Evolutionary conservation across 345 rosid species (phyloP).

Genomic region (Syzygium aromaticum): DNA sequence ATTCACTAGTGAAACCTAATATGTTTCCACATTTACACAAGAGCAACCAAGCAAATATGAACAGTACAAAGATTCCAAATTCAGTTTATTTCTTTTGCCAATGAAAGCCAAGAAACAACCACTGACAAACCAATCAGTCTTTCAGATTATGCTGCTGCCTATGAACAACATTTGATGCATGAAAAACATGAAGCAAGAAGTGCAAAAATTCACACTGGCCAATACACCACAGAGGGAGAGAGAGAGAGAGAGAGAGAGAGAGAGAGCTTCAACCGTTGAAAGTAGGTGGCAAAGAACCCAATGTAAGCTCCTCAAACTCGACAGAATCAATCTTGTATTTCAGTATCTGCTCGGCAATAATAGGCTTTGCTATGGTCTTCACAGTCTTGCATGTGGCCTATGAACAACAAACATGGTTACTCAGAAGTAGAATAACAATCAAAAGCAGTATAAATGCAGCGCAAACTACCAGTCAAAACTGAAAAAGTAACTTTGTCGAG

Average conservation of each 20-base stretch:
- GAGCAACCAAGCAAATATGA: neutral
- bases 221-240: neutral
- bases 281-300: conserved; percentile 83
- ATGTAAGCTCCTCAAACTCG: conserved; percentile 76
- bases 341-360: conserved; percentile 88
- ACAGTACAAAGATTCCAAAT: neutral
- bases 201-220: neutral
- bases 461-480: conserved; percentile 2
- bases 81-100: neutral
- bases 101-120: neutral
- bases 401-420: conserved; percentile 7
- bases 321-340: conserved; percentile 82
- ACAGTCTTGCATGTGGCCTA: conserved; percentile 84
- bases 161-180: neutral
- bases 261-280: conserved; percentile 48
- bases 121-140: neutral
- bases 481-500: neutral
- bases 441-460: neutral
- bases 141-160: neutral
- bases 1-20: neutral
- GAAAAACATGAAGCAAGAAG: neutral
- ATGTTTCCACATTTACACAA: neutral
- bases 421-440: neutral
- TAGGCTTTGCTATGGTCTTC: conserved; percentile 59
- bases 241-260: neutral